Base-by-base conservation (phyloP, 495 filamentous ascomycete genomes). In the Hapsidospora chrysogenum region DNA sequence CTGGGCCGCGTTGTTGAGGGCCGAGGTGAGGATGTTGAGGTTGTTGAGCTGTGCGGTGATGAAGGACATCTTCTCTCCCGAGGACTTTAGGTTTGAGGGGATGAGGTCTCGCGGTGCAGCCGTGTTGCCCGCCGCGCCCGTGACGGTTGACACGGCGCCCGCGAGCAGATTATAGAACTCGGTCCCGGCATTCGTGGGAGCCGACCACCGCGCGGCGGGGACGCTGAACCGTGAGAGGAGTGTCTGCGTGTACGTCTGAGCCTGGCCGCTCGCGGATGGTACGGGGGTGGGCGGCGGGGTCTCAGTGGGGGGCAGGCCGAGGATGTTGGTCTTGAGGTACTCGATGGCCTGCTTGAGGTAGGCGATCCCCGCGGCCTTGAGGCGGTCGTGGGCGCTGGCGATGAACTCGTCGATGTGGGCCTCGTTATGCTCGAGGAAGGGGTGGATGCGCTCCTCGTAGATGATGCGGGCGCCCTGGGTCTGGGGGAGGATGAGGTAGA, bases 401-500 rank as follows among this genome's bases (percentile, higher is more conserved):
- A 96, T 95, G 43, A 93, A 74, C 23, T 79, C 74, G 41, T 97
- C 89, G 56, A 97, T 96, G 39, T 85, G 73, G 13, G 62, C 56
- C 53, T 99, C 89, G 51, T 99, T 86, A 22, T 85, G 70, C 34
- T 69, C 60, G 33, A 99, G 74, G 61, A 85, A 92, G 2, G 92
- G 89, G 49, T 92, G 72, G 40, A 99, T 66, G 52, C 94, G 76
- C 22, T 68, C 63, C 47, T 80, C 68, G 60, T 96, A 99, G 43
- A 96, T 63, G 35, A 77, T 57, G 20, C 76, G 77, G 34, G 86
- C 85, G 47, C 89, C 89, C 50, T 95, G 86, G 27, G 81, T 85
- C 55, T 93, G 86, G 1, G 89, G 89, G n/a, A 94, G 76, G 41
- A 99, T 84, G 40, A 99, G 85, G 65, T 94, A 99, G 45, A 84